These are phyloP conservation scores for Cerrena zonata DNA, from an alignment of 1,284 basidiomycete species.

Conservation along the genomic window DNA sequence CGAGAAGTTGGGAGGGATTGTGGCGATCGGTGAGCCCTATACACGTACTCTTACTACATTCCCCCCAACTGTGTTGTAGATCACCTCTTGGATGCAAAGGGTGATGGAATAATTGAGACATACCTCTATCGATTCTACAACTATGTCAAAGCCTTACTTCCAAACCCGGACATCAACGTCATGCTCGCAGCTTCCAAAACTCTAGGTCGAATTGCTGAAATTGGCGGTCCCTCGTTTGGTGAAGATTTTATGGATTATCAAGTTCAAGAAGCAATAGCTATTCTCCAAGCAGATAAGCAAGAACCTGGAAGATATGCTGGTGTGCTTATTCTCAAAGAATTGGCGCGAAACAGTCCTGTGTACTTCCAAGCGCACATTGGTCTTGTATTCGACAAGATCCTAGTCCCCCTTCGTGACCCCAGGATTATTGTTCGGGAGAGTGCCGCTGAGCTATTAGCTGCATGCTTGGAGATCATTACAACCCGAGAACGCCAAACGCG, in stretches of 20 bases:
- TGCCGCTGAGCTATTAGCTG: slow-evolving; percentile 84
- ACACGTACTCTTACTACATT: slow-evolving; percentile 1
- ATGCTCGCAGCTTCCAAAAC: slow-evolving; percentile 87
- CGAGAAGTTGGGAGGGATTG: slow-evolving; percentile 76
- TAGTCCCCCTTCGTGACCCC: slow-evolving; percentile 80
- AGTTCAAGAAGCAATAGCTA: slow-evolving; percentile 74
- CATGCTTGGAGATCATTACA: slow-evolving; percentile 81
- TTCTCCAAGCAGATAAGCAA: slow-evolving; percentile 71
- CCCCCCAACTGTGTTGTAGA: slow-evolving; percentile 37
- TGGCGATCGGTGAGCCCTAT: slow-evolving; percentile 76
- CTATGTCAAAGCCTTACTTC: slow-evolving; percentile 82
- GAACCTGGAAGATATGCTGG: slow-evolving; percentile 78
- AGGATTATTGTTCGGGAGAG: slow-evolving; percentile 84
- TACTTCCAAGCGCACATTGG: slow-evolving; percentile 85
- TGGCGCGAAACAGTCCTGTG: slow-evolving; percentile 79
- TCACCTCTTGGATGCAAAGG: slow-evolving; percentile 63
- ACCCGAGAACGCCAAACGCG: slow-evolving; percentile 63
- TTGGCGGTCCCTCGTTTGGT: slow-evolving; percentile 76
- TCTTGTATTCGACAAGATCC: slow-evolving; percentile 85
- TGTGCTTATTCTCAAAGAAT: slow-evolving; percentile 84
- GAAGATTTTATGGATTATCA: slow-evolving; percentile 85
- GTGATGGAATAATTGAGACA: slow-evolving; percentile 71
- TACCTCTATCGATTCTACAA: slow-evolving; percentile 86
- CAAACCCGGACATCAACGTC: slow-evolving; percentile 78
- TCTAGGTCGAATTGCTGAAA: slow-evolving; percentile 75